Evolutionary conservation across 257 asterid genomes (phyloP).

Genomic region (Scutellaria minor): DNA sequence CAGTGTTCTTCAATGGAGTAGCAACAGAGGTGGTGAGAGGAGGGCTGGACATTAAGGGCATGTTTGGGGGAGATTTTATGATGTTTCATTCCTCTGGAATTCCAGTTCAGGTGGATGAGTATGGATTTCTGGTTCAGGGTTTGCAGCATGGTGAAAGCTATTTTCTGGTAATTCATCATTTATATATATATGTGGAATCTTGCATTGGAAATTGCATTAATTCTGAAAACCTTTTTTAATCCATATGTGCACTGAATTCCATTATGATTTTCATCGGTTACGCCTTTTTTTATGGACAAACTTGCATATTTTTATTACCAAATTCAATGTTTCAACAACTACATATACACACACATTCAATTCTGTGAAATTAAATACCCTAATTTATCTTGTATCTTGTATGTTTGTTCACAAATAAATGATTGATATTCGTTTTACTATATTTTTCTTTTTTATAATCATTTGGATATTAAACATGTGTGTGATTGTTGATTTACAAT

Average conservation of each 20-base stretch:
- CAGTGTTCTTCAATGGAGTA: constrained; percentile 76
- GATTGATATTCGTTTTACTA: no score
- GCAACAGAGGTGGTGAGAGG: constrained; percentile 68
- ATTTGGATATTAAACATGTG: constrained; percentile 4
- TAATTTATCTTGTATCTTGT: no score
- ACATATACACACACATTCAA: no score
- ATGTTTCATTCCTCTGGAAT: constrained; percentile 68
- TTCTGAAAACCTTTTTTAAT: constrained; percentile 26
- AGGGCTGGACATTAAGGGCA: constrained; percentile 49
- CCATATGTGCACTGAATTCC: constrained; percentile 44
- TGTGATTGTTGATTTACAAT: background rate
- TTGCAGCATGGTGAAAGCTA: constrained; percentile 81
- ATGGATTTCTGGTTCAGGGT: constrained; percentile 57
- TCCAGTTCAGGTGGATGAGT: constrained; percentile 57
- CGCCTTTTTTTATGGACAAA: constrained; percentile 10
- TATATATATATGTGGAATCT: constrained; percentile 1
- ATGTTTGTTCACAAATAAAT: no score
- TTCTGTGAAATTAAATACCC: no score
- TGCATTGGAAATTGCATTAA: constrained; percentile 40
- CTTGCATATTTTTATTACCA: background rate
- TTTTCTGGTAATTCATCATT: constrained; percentile 58
- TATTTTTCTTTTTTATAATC: no score
- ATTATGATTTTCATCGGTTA: constrained; percentile 33
- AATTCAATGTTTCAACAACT: no score
- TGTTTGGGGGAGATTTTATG: constrained; percentile 57